Conservation (phyloP, 164 flowering plant species). For the Warburgia ugandensis region DNA sequence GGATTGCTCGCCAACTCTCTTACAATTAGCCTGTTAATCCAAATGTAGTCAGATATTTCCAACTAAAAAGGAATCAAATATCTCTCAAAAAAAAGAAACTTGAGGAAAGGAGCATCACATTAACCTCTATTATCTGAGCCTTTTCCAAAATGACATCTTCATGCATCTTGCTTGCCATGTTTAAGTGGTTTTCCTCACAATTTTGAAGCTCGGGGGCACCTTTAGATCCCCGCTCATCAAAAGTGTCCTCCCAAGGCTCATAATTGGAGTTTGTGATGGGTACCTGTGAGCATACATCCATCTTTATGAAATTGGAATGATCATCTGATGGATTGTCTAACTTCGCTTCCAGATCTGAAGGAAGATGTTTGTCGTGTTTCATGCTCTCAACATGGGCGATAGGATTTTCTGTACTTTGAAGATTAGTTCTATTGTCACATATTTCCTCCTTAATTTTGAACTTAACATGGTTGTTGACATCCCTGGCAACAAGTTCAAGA, state of each 20-base stretch:
- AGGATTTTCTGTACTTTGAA: constrained; percentile 23
- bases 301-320: constrained; percentile 14
- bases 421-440: constrained; percentile 14
- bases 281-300: constrained; percentile 15
- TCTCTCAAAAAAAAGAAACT: not conserved
- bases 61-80: not conserved
- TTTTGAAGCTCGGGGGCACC: constrained; percentile 25
- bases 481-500: constrained; percentile 12
- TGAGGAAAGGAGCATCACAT: constrained; percentile 3
- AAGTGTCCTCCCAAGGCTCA: constrained; percentile 21
- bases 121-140: constrained; percentile 77
- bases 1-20: constrained; percentile 70
- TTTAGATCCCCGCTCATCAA: constrained; percentile 19
- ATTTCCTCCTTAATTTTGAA: constrained; percentile 31
- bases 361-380: constrained; percentile 14
- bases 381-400: constrained; percentile 13
- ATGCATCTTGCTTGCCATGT: constrained; percentile 35
- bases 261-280: constrained; percentile 17
- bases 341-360: constrained; percentile 24
- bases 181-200: constrained; percentile 16
- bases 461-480: constrained; percentile 14
- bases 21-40: constrained; percentile 64
- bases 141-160: constrained; percentile 82
- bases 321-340: constrained; percentile 9
- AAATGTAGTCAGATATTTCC: constrained; percentile 12